phyloP scores from a whole-genome alignment of 2,329 filamentous ascomycete genomes.

The Pseudocercospora vitis region DNA sequence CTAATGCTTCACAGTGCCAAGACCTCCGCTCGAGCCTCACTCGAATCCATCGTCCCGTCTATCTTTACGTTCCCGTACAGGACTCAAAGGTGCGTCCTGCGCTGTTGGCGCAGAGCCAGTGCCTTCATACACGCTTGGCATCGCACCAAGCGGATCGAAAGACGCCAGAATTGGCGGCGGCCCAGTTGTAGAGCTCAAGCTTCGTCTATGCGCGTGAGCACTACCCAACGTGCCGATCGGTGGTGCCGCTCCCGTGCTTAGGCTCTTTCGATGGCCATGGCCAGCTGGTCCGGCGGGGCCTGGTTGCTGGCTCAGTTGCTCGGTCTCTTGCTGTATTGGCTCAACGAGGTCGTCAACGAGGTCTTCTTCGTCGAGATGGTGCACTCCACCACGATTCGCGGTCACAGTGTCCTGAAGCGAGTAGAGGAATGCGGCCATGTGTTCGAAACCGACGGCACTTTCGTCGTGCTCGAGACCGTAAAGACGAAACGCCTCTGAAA shows the following conservation, averaged over 20 bases:
- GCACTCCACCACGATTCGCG: constrained; percentile 37
- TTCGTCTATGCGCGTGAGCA: constrained; percentile 45
- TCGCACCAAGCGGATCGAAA: constrained; percentile 38
- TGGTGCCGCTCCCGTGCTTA: constrained; percentile 38
- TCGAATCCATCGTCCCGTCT: constrained; percentile 37
- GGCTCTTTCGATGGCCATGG: constrained; percentile 45
- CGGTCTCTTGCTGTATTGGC: constrained; percentile 37
- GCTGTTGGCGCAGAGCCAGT: constrained; percentile 20
- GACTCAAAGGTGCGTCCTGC: constrained; percentile 18
- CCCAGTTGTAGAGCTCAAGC: constrained; percentile 39
- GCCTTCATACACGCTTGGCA: constrained; percentile 32
- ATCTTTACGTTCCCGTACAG: constrained; percentile 26
- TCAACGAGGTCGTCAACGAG: constrained; percentile 36
- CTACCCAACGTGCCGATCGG: constrained; percentile 15
- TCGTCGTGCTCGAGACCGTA: constrained; percentile 40
- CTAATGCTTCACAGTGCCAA: constrained; percentile 12
- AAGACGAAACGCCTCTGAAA: constrained; percentile 65
- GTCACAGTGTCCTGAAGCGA: constrained; percentile 65
- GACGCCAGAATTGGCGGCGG: constrained; percentile 23
- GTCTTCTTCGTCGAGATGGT: constrained; percentile 38
- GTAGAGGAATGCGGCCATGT: constrained; percentile 63
- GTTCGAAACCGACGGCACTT: constrained; percentile 44
- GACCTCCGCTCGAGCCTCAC: constrained; percentile 19
- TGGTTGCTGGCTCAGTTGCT: constrained; percentile 35
- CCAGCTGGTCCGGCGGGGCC: constrained; percentile 7